These are phyloP conservation scores for Calonectria crousiana DNA, from an alignment of 2,329 filamentous ascomycete genomes.

Conservation along the genomic window DNA sequence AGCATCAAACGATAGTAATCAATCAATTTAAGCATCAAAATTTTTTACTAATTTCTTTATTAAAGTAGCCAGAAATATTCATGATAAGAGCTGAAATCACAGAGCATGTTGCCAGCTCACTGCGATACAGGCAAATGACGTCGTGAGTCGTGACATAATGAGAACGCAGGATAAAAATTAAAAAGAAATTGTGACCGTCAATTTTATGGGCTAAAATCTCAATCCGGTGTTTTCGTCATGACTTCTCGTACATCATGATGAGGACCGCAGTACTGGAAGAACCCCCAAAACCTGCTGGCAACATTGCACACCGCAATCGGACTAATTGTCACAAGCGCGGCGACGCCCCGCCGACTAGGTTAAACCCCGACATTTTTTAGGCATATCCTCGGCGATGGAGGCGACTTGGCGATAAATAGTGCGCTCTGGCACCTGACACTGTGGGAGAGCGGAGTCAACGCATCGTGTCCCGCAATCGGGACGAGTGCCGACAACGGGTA, in stretches of 20 bases:
- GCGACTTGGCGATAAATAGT: neutral
- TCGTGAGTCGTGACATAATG: neutral
- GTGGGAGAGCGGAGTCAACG: neutral
- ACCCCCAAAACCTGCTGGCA: too few species aligned
- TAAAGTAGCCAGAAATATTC: neutral
- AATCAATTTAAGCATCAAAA: neutral
- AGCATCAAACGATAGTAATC: neutral
- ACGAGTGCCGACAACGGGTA: neutral
- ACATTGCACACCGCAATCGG: neutral
- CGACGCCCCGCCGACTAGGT: neutral
- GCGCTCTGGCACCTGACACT: neutral
- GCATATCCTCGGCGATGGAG: neutral
- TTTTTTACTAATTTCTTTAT: neutral
- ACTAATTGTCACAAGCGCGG: neutral
- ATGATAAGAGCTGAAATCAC: neutral
- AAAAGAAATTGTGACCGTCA: too few species aligned
- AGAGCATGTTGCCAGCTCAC: neutral
- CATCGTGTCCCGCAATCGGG: neutral
- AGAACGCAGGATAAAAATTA: neutral
- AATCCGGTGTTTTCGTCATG: too few species aligned
- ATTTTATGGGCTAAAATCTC: too few species aligned
- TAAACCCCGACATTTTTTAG: conserved; percentile 1
- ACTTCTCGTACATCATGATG: too few species aligned
- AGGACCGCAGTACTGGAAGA: neutral
- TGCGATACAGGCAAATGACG: too few species aligned